phyloP scores from a whole-genome alignment of 495 filamentous ascomycete genomes.

The Patellaria atrata region DNA sequence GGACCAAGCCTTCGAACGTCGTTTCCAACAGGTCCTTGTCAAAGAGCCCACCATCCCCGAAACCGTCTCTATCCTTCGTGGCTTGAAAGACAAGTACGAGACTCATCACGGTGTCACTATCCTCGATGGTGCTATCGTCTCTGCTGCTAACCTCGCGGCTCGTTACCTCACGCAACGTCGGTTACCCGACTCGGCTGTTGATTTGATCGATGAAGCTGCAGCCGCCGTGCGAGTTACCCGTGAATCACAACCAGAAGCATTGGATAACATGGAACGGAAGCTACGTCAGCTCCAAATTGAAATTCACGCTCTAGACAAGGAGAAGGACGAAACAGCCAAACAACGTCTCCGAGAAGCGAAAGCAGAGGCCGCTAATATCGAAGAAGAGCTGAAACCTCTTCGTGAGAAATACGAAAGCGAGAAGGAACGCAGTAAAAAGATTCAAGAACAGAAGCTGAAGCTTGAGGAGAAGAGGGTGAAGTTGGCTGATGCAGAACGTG shows the following conservation, averaged over 20 bases:
- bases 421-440: conserved; percentile 70
- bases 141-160: conserved; percentile 75
- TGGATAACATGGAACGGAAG: conserved; percentile 83
- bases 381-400: conserved; percentile 80
- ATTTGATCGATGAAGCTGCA: conserved; percentile 90
- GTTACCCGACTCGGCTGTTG: conserved; percentile 90
- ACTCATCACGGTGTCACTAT: conserved; percentile 97
- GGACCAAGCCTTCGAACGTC: conserved; percentile 91
- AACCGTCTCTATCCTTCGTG: conserved; percentile 92
- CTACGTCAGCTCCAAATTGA: conserved; percentile 87
- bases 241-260: conserved; percentile 86
- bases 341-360: conserved; percentile 66
- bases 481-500: conserved; percentile 78
- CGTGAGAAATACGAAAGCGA: conserved; percentile 93
- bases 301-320: conserved; percentile 82
- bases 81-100: conserved; percentile 93
- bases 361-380: conserved; percentile 78
- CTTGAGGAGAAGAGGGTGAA: conserved; percentile 77
- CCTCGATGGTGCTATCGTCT: conserved; percentile 79
- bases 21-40: conserved; percentile 94
- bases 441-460: conserved; percentile 94
- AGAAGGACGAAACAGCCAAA: conserved; percentile 87
- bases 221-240: conserved; percentile 86
- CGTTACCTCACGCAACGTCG: conserved; percentile 82
- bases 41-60: conserved; percentile 81